Evolutionary conservation across 805 yeast genomes (phyloP).

Genomic region (Candida anglica): DNA sequence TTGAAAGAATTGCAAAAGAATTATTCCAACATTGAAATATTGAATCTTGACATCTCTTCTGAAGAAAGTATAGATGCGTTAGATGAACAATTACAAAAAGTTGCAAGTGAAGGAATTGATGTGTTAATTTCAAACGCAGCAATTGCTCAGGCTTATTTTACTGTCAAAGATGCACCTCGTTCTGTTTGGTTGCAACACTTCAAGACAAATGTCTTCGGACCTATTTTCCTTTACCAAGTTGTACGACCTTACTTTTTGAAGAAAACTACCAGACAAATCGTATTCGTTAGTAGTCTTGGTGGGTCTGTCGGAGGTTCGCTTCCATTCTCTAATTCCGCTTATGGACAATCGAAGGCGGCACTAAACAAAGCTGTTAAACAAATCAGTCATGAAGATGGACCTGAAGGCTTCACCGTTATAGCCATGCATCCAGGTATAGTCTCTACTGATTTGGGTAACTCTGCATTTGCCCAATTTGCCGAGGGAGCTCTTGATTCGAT

Average conservation of each 20-base stretch:
- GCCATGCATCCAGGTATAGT: constrained; percentile 24
- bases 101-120: constrained; percentile 18
- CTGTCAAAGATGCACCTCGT: constrained; percentile 12
- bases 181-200: constrained; percentile 16
- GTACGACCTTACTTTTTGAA: constrained; percentile 15
- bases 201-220: constrained; percentile 17
- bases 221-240: constrained; percentile 12
- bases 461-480: neutral
- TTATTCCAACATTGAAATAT: constrained; percentile 13
- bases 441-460: constrained; percentile 16
- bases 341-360: constrained; percentile 36
- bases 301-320: constrained; percentile 16
- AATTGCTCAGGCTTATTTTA: constrained; percentile 8
- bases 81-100: constrained; percentile 7
- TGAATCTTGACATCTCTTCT: constrained; percentile 15
- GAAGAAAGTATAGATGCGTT: constrained; percentile 12
- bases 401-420: constrained; percentile 20
- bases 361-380: constrained; percentile 22
- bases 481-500: constrained; percentile 2
- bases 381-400: constrained; percentile 18
- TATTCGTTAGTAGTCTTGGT: constrained; percentile 19
- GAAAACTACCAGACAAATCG: constrained; percentile 15
- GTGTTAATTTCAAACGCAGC: constrained; percentile 34
- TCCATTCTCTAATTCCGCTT: constrained; percentile 16
- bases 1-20: constrained; percentile 6